Conservation (phyloP, 495 filamentous ascomycete genomes). For the Aspergillus bridgeri region DNA sequence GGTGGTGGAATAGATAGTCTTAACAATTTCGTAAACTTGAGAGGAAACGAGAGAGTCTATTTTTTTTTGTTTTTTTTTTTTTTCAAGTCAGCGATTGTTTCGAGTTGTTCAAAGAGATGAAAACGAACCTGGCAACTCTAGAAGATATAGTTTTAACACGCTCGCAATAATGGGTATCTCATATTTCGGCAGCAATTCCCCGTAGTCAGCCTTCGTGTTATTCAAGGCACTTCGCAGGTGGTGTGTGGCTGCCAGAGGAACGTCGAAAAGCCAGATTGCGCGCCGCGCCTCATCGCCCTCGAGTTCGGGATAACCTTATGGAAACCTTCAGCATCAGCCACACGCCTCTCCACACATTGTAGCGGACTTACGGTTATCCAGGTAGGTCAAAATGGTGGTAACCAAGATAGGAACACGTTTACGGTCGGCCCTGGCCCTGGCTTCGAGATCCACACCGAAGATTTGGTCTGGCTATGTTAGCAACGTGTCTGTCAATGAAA, state of each 20-base stretch:
- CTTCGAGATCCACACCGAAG: conserved; percentile 95
- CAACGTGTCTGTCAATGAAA: background rate
- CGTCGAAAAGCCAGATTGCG: conserved; percentile 90
- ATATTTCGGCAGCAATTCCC: conserved; percentile 75
- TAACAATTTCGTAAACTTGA: conserved; percentile 97
- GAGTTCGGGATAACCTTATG: conserved; percentile 82
- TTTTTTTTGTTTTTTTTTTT: no score
- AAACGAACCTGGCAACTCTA: conserved; percentile 84
- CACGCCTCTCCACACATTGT: background rate
- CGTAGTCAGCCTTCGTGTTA: conserved; percentile 77
- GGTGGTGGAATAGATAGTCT: conserved; percentile 82
- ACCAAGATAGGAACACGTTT: conserved; percentile 94
- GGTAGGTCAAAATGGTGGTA: conserved; percentile 86
- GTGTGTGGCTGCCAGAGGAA: conserved; percentile 81
- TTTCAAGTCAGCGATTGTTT: conserved; percentile 1
- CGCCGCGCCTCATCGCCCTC: conserved; percentile 94
- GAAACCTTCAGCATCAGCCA: conserved; percentile 16
- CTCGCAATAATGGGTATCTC: conserved; percentile 93
- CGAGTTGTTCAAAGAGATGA: background rate
- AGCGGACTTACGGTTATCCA: conserved; percentile 70
- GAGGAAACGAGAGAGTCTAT: conserved; percentile 94
- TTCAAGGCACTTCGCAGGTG: conserved; percentile 79
- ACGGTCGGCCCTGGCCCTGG: conserved; percentile 83
- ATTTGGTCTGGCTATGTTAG: conserved; percentile 70
- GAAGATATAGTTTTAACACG: conserved; percentile 89